These are phyloP conservation scores for Penicillium egyptiacum DNA, from an alignment of 495 filamentous ascomycete species.

Conservation along the genomic window DNA sequence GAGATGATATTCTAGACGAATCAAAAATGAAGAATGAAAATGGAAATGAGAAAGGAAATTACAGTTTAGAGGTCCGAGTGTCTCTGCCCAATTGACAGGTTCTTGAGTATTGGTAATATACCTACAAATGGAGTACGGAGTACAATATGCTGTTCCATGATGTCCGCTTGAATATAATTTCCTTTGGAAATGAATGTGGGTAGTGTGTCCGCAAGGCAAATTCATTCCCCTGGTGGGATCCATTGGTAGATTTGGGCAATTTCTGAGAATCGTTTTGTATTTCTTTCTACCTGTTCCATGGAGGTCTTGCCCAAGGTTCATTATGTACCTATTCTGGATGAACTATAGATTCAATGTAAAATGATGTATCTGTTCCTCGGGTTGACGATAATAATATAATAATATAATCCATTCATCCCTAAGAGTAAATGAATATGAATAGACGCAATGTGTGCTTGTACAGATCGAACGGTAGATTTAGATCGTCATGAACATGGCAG, in stretches of 20 bases:
- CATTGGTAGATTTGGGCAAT: not conserved
- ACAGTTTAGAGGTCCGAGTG: constrained; percentile 1
- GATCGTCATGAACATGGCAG: constrained; percentile 1
- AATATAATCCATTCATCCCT: not conserved
- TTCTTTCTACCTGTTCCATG: not conserved
- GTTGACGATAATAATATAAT: not conserved
- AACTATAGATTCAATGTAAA: not conserved
- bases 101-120: not conserved
- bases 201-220: not conserved
- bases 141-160: not conserved
- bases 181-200: not conserved
- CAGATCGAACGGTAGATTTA: not conserved
- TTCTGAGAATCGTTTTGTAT: not conserved
- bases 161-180: not conserved
- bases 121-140: not conserved
- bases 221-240: not conserved
- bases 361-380: not conserved
- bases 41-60: not conserved
- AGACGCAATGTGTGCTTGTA: not conserved
- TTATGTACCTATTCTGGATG: not conserved
- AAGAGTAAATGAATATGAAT: not conserved
- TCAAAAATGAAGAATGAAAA: not conserved
- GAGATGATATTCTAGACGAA: not conserved
- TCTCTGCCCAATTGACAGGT: not conserved
- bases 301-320: not conserved